phyloP scores from a whole-genome alignment of 768 basidiomycete genomes.

The Lactarius quietus region DNA sequence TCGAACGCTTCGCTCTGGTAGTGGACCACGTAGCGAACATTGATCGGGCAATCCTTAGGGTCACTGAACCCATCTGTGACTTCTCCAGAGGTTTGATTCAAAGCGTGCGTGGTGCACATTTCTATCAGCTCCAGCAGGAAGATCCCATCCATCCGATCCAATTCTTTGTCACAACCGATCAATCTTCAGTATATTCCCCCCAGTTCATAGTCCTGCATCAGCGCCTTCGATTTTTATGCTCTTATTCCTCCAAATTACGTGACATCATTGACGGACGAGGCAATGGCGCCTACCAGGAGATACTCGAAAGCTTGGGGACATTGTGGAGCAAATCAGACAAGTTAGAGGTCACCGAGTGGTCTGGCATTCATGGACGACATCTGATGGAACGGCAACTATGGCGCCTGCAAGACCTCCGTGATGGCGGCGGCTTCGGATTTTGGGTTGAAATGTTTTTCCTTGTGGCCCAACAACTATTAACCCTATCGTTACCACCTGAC shows the following conservation, averaged over 20 bases:
- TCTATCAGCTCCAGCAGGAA: background rate
- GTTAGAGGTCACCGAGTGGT: background rate
- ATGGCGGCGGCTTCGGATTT: background rate
- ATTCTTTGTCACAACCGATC: background rate
- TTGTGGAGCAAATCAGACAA: background rate
- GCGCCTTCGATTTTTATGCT: background rate
- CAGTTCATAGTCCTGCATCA: background rate
- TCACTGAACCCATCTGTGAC: background rate
- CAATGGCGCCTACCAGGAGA: background rate
- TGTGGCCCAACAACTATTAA: background rate
- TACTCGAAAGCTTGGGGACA: background rate
- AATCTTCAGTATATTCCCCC: background rate
- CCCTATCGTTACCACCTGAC: background rate
- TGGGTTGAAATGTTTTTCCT: background rate
- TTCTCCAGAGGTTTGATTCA: background rate
- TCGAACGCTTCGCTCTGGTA: background rate
- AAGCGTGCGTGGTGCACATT: background rate
- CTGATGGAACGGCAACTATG: background rate
- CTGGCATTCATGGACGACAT: background rate
- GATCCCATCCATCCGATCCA: background rate
- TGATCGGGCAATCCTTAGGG: background rate
- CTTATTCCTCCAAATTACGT: background rate
- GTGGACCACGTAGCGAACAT: background rate
- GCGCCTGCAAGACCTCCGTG: background rate
- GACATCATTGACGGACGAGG: background rate